Conservation (phyloP, 345 rosid genomes). For the Chamaenerion angustifolium region DNA sequence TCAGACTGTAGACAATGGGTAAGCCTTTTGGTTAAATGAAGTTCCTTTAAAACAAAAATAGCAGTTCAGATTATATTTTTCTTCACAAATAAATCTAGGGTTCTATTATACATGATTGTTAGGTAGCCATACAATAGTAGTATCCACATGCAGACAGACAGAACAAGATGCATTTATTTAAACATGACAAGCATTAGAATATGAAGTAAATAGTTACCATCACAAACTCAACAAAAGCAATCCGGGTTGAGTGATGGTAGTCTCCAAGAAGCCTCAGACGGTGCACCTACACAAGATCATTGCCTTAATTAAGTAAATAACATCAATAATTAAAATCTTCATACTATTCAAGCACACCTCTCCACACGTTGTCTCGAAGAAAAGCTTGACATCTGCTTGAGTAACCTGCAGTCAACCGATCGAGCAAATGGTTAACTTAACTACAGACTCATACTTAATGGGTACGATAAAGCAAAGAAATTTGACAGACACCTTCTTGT, state of each 20-base stretch:
- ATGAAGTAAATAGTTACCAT: too few species aligned
- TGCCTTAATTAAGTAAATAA: not conserved
- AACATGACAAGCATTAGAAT: too few species aligned
- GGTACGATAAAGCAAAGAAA: not conserved
- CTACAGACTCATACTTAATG: slow-evolving; percentile 5
- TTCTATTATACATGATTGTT: too few species aligned
- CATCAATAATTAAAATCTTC: not conserved
- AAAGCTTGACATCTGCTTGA: slow-evolving; percentile 62
- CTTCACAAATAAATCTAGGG: too few species aligned
- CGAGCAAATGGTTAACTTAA: not conserved
- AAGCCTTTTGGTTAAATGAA: too few species aligned
- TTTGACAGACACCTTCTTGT: slow-evolving; percentile 46
- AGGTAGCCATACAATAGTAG: too few species aligned
- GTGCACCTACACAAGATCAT: slow-evolving; percentile 36
- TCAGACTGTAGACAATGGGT: too few species aligned
- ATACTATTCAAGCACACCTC: slow-evolving; percentile 34
- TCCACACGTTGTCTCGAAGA: slow-evolving; percentile 78
- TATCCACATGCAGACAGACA: too few species aligned
- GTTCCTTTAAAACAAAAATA: too few species aligned
- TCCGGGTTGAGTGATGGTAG: slow-evolving; percentile 76
- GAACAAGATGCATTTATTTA: too few species aligned
- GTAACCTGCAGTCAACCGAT: slow-evolving; percentile 41
- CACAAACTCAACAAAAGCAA: slow-evolving; percentile 19
- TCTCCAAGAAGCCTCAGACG: slow-evolving; percentile 91
- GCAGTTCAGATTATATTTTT: too few species aligned